Evolutionary conservation across 1,284 basidiomycete species (phyloP).

Genomic region (Cryptococcus maquisensis): DNA sequence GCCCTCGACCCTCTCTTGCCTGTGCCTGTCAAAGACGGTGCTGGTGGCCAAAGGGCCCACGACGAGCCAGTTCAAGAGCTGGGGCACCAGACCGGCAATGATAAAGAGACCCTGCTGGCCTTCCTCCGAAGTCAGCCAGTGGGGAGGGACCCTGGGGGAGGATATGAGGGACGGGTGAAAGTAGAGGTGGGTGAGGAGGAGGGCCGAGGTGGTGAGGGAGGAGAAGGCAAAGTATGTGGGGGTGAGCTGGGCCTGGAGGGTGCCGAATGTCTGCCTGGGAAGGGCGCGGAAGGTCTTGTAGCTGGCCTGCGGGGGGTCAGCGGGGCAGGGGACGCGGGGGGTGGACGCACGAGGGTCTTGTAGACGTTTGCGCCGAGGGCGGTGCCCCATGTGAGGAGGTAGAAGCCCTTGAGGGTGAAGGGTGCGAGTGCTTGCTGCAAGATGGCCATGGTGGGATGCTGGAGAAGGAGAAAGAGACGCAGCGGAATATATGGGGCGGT

Average conservation of each 20-base stretch:
- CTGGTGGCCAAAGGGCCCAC: conserved; percentile 44
- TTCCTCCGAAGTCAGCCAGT: conserved; percentile 55
- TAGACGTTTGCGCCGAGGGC: conserved; percentile 46
- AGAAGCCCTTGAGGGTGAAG: conserved; percentile 47
- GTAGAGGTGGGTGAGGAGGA: conserved; percentile 62
- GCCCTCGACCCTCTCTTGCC: conserved; percentile 67
- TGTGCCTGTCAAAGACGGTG: conserved; percentile 67
- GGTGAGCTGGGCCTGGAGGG: conserved; percentile 67
- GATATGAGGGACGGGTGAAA: conserved; percentile 60
- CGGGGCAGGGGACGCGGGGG: background rate
- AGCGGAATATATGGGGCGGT: background rate
- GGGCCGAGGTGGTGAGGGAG: conserved; percentile 55
- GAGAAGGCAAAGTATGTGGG: conserved; percentile 69
- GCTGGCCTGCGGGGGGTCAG: conserved; percentile 20
- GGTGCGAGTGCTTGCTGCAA: conserved; percentile 37
- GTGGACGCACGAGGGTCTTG: conserved; percentile 38
- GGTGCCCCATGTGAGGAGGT: conserved; percentile 48
- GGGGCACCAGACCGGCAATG: conserved; percentile 53
- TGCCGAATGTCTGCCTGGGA: conserved; percentile 66
- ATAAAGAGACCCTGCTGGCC: conserved; percentile 68
- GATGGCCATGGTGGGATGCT: conserved; percentile 19
- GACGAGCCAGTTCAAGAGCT: conserved; percentile 49
- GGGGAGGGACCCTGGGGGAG: conserved; percentile 43
- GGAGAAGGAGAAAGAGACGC: background rate
- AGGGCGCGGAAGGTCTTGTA: conserved; percentile 32